A percentile compares a stretch with the other conserved stretches of the same genome.
phyloP scores from a whole-genome alignment of 257 asterid genomes.

The Perilla frutescens region DNA sequence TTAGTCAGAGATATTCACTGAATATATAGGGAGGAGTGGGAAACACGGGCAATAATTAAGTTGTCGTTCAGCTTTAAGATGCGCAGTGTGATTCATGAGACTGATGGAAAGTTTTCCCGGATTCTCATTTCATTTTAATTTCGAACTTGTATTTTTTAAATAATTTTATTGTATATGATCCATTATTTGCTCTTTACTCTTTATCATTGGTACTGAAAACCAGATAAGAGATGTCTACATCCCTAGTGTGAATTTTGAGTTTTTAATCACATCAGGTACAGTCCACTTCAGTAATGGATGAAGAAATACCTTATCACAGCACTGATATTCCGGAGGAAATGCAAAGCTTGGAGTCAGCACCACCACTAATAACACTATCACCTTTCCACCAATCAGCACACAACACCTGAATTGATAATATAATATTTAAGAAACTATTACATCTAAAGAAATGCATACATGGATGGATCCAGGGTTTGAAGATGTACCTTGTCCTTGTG shows the following conservation, averaged over 20 bases:
- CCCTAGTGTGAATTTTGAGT: not conserved
- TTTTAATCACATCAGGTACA: not conserved
- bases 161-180: not conserved
- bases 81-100: not conserved
- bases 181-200: not conserved
- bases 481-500: constrained; percentile 85
- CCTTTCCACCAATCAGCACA: constrained; percentile 96
- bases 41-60: not conserved
- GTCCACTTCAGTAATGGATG: constrained; percentile 9
- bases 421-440: constrained; percentile 21
- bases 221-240: not conserved
- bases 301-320: constrained; percentile 50
- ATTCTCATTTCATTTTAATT: not conserved
- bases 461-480: constrained; percentile 21
- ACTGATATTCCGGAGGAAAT: constrained; percentile 75
- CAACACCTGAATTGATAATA: constrained; percentile 61
- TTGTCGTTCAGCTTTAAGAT: not conserved
- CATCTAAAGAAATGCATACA: not conserved
- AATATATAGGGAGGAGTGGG: not conserved
- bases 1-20: not conserved
- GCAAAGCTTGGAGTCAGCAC: constrained; percentile 86
- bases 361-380: constrained; percentile 82
- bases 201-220: not conserved
- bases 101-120: not conserved
- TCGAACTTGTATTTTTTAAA: not conserved